phyloP scores from a whole-genome alignment of 148 eudicot genomes.

The Chenopodium album region DNA sequence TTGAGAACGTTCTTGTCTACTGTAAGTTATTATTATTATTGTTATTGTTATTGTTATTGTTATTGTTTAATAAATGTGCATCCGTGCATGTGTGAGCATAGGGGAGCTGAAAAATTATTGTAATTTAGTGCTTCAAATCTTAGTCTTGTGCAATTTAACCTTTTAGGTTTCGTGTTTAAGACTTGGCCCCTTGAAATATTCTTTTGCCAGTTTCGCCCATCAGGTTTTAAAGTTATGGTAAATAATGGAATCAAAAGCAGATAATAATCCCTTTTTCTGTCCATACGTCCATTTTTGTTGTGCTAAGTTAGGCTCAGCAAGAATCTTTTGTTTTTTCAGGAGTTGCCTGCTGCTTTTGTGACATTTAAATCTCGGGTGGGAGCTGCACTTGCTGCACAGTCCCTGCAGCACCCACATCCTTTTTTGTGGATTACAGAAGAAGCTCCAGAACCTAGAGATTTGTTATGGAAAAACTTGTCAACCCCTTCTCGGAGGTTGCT shows the following conservation, averaged over 20 bases:
- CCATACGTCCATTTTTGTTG: background rate
- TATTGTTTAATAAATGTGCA: no score
- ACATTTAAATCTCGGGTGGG: conserved; percentile 76
- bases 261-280: background rate
- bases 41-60: no score
- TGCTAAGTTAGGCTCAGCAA: background rate
- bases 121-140: no score
- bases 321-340: conserved; percentile 35
- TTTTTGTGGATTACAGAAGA: conserved; percentile 79
- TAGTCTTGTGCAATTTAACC: no score
- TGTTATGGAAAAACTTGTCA: conserved; percentile 72
- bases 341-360: conserved; percentile 87
- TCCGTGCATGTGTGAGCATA: no score
- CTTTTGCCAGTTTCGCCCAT: no score
- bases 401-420: conserved; percentile 80
- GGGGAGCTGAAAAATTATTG: no score
- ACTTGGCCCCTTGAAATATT: no score
- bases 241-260: background rate
- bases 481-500: conserved; percentile 58
- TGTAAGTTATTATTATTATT: no score
- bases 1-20: no score
- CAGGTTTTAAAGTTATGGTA: no score
- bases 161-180: no score
- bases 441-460: conserved; percentile 94
- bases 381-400: conserved; percentile 75